These are phyloP conservation scores for Testicularia cyperi DNA, from an alignment of 1,284 basidiomycete species.

Conservation along the genomic window DNA sequence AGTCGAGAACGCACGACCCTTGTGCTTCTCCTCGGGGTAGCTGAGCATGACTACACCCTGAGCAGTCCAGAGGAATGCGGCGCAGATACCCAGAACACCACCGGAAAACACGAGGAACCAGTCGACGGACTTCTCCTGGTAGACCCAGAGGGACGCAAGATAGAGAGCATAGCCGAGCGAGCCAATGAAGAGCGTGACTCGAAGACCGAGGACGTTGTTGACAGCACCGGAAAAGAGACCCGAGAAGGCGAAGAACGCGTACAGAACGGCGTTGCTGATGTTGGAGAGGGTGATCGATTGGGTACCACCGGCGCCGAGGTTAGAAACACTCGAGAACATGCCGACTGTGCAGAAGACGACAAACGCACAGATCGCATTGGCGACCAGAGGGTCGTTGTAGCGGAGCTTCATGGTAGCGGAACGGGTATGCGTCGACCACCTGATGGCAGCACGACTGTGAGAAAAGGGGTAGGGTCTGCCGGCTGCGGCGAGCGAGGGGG, in stretches of 20 bases:
- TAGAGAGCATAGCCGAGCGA: conserved; percentile 66
- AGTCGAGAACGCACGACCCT: conserved; percentile 71
- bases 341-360: conserved; percentile 19
- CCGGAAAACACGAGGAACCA: conserved; percentile 69
- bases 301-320: conserved; percentile 16
- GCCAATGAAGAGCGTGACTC: conserved; percentile 71
- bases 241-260: conserved; percentile 46
- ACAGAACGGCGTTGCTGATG: conserved; percentile 30
- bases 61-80: conserved; percentile 67
- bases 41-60: conserved; percentile 81
- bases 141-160: conserved; percentile 69
- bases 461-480: too few relatives aligned
- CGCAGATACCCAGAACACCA: conserved; percentile 77
- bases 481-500: too few relatives aligned
- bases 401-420: too few relatives aligned
- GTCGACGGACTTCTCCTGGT: conserved; percentile 56
- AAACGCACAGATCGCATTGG: too few relatives aligned
- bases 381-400: too few relatives aligned
- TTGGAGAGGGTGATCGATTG: conserved; percentile 24
- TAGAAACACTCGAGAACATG: conserved; percentile 6
- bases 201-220: conserved; percentile 68
- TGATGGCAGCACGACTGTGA: too few relatives aligned
- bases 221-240: conserved; percentile 69
- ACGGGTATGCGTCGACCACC: too few relatives aligned
- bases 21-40: conserved; percentile 72